A percentile compares a stretch with the other conserved stretches of the same genome.
phyloP scores from a whole-genome alignment of 2,329 filamentous ascomycete genomes.

The Alternaria hordeiaustralica region DNA sequence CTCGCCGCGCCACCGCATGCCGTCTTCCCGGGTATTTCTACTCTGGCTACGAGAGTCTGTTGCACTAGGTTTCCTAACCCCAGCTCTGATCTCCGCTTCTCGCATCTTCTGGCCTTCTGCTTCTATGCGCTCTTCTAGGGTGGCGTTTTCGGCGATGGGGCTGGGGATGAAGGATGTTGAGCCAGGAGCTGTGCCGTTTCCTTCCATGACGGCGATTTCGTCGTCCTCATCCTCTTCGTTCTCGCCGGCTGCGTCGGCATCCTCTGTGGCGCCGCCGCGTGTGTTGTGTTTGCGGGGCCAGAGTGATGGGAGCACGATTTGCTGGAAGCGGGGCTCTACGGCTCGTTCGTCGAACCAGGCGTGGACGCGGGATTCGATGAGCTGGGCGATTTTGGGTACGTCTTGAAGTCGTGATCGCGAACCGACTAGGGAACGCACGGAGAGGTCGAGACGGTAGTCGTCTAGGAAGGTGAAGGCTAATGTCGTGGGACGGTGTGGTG shows the following conservation, averaged over 20 bases:
- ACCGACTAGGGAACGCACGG: conserved; percentile 78
- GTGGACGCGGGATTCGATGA: conserved; percentile 80
- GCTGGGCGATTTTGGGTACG: conserved; percentile 85
- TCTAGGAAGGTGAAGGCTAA: conserved; percentile 94
- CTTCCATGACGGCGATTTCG: conserved; percentile 18
- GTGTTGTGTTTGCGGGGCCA: conserved; percentile 89
- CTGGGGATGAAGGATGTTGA: conserved; percentile 13
- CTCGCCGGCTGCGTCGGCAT: conserved; percentile 46
- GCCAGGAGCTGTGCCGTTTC: conserved; percentile 12
- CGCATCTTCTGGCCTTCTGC: conserved; percentile 46
- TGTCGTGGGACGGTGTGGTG: conserved; percentile 69
- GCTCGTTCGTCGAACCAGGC: conserved; percentile 88
- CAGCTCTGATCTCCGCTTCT: conserved; percentile 46
- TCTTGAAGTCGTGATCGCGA: conserved; percentile 82
- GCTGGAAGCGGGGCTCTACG: conserved; percentile 85
- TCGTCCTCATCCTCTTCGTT: conserved; percentile 29
- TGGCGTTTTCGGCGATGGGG: conserved; percentile 13
- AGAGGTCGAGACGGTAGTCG: conserved; percentile 84
- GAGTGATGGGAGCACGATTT: conserved; percentile 80
- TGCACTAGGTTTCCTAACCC: conserved; percentile 28
- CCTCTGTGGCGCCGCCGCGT: conserved; percentile 69
- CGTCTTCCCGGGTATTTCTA: conserved; percentile 18
- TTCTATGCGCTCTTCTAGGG: conserved; percentile 42
- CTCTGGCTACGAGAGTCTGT: background rate
- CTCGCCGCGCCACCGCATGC: conserved; percentile 40